Percentiles rank a stretch among this genome's conserved stretches.
phyloP scores from a whole-genome alignment of 1,284 basidiomycete genomes.

The Heliocybe sulcata region DNA sequence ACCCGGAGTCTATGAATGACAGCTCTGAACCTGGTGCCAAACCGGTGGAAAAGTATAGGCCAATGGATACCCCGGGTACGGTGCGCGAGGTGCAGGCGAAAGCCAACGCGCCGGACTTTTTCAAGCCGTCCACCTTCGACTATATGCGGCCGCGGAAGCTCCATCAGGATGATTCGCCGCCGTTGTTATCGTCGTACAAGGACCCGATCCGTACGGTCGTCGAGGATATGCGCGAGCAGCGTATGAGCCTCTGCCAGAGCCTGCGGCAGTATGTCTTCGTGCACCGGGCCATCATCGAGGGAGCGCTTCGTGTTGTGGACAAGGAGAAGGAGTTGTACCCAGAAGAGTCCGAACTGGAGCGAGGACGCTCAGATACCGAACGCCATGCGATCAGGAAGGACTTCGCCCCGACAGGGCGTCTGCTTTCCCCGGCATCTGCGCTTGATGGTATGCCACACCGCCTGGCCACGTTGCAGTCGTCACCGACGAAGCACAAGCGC shows the following conservation, averaged over 20 bases:
- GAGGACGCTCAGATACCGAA: constrained; percentile 12
- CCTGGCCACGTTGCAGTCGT: constrained; percentile 11
- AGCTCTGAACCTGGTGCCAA: background rate
- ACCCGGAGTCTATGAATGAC: background rate
- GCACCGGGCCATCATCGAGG: constrained; percentile 79
- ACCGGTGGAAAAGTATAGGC: too few species aligned
- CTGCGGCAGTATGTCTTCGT: constrained; percentile 88
- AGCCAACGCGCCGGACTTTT: background rate
- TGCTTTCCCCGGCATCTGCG: background rate
- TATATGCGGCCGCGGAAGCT: constrained; percentile 54
- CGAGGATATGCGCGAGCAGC: constrained; percentile 85
- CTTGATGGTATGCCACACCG: constrained; percentile 11
- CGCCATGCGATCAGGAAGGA: constrained; percentile 7
- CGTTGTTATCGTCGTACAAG: constrained; percentile 50
- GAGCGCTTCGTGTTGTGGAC: constrained; percentile 72
- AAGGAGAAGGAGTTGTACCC: constrained; percentile 47
- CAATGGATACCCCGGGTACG: too few species aligned
- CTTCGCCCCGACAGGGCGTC: background rate
- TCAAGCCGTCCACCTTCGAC: constrained; percentile 29
- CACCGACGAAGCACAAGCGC: constrained; percentile 46
- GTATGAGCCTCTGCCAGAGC: constrained; percentile 89
- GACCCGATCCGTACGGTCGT: constrained; percentile 75
- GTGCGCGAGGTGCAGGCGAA: background rate
- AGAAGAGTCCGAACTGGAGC: constrained; percentile 16
- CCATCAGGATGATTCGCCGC: constrained; percentile 46